phyloP scores from a whole-genome alignment of 2,329 filamentous ascomycete species.

The Apiospora rasikravindrae region DNA sequence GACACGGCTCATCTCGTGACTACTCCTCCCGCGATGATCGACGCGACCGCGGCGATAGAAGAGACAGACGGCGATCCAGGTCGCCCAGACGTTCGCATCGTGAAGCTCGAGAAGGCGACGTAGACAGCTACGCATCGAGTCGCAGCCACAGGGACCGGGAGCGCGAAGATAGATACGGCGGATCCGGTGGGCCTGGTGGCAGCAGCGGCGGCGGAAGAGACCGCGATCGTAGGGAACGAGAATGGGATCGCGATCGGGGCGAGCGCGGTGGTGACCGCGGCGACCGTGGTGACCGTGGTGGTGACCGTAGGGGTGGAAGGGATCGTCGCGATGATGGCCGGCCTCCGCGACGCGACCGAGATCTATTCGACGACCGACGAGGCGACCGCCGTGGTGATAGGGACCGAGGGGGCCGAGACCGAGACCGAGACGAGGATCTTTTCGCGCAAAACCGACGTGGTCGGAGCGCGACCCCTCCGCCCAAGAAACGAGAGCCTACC shows the following conservation, averaged over 20 bases:
- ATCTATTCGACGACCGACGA: slow-evolving; percentile 67
- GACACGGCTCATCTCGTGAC: slow-evolving; percentile 59
- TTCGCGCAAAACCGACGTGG: slow-evolving; percentile 60
- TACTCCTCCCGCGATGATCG: slow-evolving; percentile 55
- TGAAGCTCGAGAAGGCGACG: slow-evolving; percentile 68
- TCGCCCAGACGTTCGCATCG: slow-evolving; percentile 76
- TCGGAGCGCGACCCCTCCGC: slow-evolving; percentile 79
- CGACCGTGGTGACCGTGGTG: slow-evolving; percentile 69
- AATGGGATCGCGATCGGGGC: slow-evolving; percentile 67
- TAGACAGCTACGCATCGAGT: slow-evolving; percentile 88
- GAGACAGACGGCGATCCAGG: slow-evolving; percentile 36
- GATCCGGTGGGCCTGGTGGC: slow-evolving; percentile 42
- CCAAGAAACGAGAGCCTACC: slow-evolving; percentile 92
- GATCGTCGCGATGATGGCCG: slow-evolving; percentile 59
- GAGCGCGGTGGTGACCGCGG: slow-evolving; percentile 44
- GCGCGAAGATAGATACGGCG: slow-evolving; percentile 86
- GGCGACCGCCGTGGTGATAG: slow-evolving; percentile 53
- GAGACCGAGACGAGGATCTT: slow-evolving; percentile 58
- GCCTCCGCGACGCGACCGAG: slow-evolving; percentile 61
- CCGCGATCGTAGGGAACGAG: slow-evolving; percentile 51
- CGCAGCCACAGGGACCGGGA: slow-evolving; percentile 92
- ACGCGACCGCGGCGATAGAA: slow-evolving; percentile 52
- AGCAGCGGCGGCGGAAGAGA: slow-evolving; percentile 50
- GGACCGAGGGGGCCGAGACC: slow-evolving; percentile 46
- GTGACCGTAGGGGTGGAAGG: slow-evolving; percentile 37